Conservation (phyloP, 2,329 filamentous ascomycete species). For the Diaporthe citri region DNA sequence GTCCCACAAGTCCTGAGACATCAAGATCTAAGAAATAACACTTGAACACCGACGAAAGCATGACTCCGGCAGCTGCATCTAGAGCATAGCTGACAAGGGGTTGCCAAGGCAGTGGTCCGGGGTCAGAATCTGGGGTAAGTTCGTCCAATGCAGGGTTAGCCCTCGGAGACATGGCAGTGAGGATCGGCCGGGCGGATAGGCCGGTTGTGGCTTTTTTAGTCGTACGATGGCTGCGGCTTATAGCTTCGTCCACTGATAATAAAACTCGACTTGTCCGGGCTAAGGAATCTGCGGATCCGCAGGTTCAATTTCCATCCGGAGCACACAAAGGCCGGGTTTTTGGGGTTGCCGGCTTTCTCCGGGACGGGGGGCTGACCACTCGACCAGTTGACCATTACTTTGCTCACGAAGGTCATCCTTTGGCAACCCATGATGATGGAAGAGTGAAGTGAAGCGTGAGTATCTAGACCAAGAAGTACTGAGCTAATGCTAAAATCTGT, state of each 20-base stretch:
- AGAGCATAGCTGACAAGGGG: constrained; percentile 4
- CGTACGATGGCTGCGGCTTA: constrained; percentile 17
- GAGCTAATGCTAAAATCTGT: background rate
- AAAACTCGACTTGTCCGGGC: background rate
- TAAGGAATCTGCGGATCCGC: constrained; percentile 27
- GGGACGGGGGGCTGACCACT: background rate
- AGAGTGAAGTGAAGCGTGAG: background rate
- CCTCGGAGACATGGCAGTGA: constrained; percentile 32
- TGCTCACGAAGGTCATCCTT: background rate
- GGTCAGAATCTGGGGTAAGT: constrained; percentile 30
- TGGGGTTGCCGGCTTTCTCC: background rate
- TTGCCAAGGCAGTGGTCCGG: constrained; percentile 8
- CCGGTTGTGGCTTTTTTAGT: constrained; percentile 10
- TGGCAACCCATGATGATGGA: background rate
- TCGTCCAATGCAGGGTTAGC: constrained; percentile 25
- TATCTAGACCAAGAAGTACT: background rate
- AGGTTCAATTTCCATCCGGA: background rate
- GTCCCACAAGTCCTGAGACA: background rate
- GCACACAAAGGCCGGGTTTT: background rate
- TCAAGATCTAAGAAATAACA: background rate
- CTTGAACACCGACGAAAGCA: background rate
- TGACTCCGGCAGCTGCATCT: constrained; percentile 13
- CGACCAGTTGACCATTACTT: background rate
- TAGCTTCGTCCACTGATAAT: background rate
- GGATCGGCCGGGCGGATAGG: constrained; percentile 25